These are phyloP conservation scores for Candida labiduridarum DNA, from an alignment of 1,139 yeast species.

Conservation along the genomic window DNA sequence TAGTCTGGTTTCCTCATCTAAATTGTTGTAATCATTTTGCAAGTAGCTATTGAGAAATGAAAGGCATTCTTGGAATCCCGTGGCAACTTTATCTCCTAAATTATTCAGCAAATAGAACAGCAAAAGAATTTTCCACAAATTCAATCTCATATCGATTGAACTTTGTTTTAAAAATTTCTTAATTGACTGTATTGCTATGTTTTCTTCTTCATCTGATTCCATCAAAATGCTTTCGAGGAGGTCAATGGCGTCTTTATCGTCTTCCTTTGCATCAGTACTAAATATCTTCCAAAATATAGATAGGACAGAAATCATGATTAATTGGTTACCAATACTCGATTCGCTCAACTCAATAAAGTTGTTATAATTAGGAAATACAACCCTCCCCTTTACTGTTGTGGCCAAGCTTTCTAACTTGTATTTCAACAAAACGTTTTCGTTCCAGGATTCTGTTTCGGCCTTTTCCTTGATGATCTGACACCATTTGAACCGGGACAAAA, in stretches of 20 bases:
- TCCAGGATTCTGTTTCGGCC: conserved; percentile 33
- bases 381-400: conserved; percentile 11
- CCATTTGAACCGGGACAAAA: conserved; percentile 38
- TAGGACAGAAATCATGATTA: conserved; percentile 67
- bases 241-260: conserved; percentile 49
- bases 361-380: conserved; percentile 49
- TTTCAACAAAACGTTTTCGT: conserved; percentile 31
- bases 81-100: conserved; percentile 43
- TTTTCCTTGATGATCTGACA: conserved; percentile 33
- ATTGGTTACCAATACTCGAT: conserved; percentile 57
- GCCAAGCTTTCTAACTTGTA: conserved; percentile 26
- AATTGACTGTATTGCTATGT: conserved; percentile 48
- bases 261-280: conserved; percentile 36
- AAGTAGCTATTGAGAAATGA: conserved; percentile 29
- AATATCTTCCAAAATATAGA: conserved; percentile 65
- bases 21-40: conserved; percentile 13
- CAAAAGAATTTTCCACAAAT: conserved; percentile 76
- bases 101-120: conserved; percentile 54
- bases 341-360: conserved; percentile 61
- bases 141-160: conserved; percentile 66
- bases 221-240: conserved; percentile 58
- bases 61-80: conserved; percentile 57
- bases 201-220: conserved; percentile 14
- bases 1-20: conserved; percentile 18
- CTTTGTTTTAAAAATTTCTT: conserved; percentile 61